Conservation (phyloP, 768 basidiomycete species). For the Chalciporus piperatus region DNA sequence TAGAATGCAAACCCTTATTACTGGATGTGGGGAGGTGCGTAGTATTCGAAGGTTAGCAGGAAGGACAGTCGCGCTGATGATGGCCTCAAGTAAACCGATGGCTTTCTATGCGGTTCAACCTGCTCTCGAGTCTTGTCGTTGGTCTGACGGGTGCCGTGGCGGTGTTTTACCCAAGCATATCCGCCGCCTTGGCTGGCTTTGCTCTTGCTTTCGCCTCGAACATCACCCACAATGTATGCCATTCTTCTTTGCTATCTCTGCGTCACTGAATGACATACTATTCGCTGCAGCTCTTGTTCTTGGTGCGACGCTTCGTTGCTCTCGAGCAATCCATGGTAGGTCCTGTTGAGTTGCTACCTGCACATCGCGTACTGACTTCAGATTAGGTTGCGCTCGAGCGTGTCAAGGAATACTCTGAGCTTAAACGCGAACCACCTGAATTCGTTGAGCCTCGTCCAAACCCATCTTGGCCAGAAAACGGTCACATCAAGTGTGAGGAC, state of each 20-base stretch:
- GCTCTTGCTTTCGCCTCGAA: conserved; percentile 81
- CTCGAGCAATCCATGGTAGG: conserved; percentile 89
- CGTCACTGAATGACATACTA: conserved; percentile 17
- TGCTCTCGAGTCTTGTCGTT: conserved; percentile 69
- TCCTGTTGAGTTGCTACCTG: background rate
- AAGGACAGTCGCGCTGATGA: conserved; percentile 3
- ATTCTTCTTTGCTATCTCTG: background rate
- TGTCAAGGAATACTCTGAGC: conserved; percentile 87
- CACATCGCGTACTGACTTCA: background rate
- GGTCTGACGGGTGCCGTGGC: conserved; percentile 70
- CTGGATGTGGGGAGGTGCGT: conserved; percentile 86
- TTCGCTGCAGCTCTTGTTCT: conserved; percentile 49
- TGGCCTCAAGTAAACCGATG: conserved; percentile 73
- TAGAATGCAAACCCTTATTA: conserved; percentile 73
- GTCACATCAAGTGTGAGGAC: conserved; percentile 67
- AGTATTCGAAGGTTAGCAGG: conserved; percentile 7
- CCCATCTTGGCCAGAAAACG: conserved; percentile 72
- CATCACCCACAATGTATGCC: conserved; percentile 61
- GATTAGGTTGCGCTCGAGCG: conserved; percentile 78
- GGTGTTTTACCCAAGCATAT: conserved; percentile 66
- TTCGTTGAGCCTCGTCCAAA: conserved; percentile 84
- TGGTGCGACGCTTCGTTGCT: conserved; percentile 80
- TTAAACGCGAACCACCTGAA: conserved; percentile 75
- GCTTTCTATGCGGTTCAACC: conserved; percentile 84
- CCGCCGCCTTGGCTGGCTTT: conserved; percentile 83